phyloP scores from a whole-genome alignment of 176 grass and related monocot genomes.

The Zoysia japonica region DNA sequence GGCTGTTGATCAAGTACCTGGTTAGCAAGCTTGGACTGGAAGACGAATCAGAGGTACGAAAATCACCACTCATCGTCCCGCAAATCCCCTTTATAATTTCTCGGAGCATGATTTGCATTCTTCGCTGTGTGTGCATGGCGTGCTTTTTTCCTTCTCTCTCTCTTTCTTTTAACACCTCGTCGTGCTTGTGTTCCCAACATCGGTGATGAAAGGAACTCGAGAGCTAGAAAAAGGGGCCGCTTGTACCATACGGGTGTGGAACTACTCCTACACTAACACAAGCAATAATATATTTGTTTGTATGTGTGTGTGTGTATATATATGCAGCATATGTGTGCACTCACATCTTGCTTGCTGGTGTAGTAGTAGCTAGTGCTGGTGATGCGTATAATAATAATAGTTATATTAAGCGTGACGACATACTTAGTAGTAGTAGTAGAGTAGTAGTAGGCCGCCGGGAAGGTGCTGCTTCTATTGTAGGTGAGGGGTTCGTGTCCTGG shows the following conservation, averaged over 20 bases:
- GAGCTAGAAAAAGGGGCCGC: slow-evolving; percentile 52
- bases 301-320: neutral
- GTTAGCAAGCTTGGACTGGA: slow-evolving; percentile 68
- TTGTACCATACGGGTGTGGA: slow-evolving; percentile 51
- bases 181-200: slow-evolving; percentile 56
- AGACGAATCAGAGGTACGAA: slow-evolving; percentile 76
- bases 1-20: slow-evolving; percentile 86
- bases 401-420: too few species aligned
- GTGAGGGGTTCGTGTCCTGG: slow-evolving; percentile 63
- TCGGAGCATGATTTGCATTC: too few species aligned
- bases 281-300: neutral
- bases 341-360: neutral
- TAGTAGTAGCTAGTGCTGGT: too few species aligned
- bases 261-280: slow-evolving; percentile 3
- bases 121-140: neutral
- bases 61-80: neutral
- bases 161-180: neutral
- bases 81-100: neutral
- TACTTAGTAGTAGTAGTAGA: too few species aligned
- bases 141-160: slow-evolving; percentile 9
- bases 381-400: too few species aligned
- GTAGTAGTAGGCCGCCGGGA: neutral
- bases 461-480: slow-evolving; percentile 38
- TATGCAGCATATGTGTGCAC: neutral
- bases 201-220: slow-evolving; percentile 54